Evolutionary conservation across 2,329 filamentous ascomycete genomes (phyloP), one percentile per base, ranked within the genome.

Genomic region (Myriosclerotinia curreyana): DNA sequence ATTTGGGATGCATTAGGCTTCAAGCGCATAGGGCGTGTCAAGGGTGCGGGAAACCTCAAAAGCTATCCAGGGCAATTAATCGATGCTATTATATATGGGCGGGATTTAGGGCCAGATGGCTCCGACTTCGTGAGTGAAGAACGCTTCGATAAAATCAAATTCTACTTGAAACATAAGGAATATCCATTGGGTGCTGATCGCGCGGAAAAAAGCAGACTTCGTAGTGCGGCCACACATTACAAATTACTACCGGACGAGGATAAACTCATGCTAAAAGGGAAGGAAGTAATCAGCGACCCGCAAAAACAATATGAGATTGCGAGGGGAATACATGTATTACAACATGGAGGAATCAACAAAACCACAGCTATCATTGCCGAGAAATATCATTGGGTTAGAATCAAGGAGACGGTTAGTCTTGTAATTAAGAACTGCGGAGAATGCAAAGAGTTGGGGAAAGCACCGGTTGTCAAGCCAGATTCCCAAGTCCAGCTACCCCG

Each of bases 71-170:
- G 77, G 11, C 79, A 83, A 66, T 77, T 79, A 7, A 80, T 85
- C 25, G 83, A 85, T 72, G 83, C 82, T 25, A 84, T 86, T 60
- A 84, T 86, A 56, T 85, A 84, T 71, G 88, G 88, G 42, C 82
- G 85, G 62, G 86, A 88, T 42, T 69, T 75, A 5, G 73, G 71
- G 14, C 71, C 80, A 46, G 88, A 91, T 72, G 84, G 83, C 71
- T 91, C 95, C 75, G 91, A 95, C 76, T 88, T 91, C 75, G 89
- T 94, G 72, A 93, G 89, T 76, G 93, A 97, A 81, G 93, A 97
- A 79, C 91, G 95, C 71, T 98, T 98, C 81, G 94, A 97, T 81
- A 97, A 97, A 82, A 98, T 98, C 76, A 90, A 93, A 74, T 98
- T 91, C 81, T 98, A 98, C 78, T 86, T 98, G 74, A 96, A 96